Conservation (phyloP, 148 eudicot species). For the Heliamphora exappendiculata region DNA sequence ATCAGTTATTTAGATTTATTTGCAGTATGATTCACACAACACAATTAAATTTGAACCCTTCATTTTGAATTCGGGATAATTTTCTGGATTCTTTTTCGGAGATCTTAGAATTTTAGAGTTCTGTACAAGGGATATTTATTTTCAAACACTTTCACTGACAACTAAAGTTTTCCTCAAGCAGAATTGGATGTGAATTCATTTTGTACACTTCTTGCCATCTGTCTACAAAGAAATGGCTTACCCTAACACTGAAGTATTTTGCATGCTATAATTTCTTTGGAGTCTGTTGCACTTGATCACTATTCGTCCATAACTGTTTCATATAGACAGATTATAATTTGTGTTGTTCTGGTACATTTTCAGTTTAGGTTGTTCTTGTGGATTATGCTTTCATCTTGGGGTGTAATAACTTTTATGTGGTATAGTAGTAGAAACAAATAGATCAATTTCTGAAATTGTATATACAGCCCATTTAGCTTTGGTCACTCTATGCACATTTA, state of each 20-base stretch:
- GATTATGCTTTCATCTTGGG: not conserved
- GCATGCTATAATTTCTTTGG: not conserved
- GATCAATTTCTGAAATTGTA: not conserved
- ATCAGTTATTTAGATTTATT: no score
- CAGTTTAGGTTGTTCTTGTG: not conserved
- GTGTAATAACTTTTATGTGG: no score
- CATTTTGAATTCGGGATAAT: no score
- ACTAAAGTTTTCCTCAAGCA: no score
- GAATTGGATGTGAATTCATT: no score
- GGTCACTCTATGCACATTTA: not conserved
- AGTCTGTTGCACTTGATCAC: not conserved
- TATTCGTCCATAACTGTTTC: not conserved
- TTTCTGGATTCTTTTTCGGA: no score
- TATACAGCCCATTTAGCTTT: not conserved
- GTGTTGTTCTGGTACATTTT: not conserved
- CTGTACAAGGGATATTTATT: no score
- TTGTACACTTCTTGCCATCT: not conserved
- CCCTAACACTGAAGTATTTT: not conserved
- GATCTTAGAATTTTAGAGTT: no score
- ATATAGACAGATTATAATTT: not conserved
- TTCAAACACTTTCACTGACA: no score
- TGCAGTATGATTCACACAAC: no score
- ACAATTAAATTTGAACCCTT: no score
- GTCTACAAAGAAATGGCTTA: not conserved
- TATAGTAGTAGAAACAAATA: not conserved